Evolutionary conservation across 1,139 yeast genomes (phyloP).

Genomic region (Pichia cactophila): DNA sequence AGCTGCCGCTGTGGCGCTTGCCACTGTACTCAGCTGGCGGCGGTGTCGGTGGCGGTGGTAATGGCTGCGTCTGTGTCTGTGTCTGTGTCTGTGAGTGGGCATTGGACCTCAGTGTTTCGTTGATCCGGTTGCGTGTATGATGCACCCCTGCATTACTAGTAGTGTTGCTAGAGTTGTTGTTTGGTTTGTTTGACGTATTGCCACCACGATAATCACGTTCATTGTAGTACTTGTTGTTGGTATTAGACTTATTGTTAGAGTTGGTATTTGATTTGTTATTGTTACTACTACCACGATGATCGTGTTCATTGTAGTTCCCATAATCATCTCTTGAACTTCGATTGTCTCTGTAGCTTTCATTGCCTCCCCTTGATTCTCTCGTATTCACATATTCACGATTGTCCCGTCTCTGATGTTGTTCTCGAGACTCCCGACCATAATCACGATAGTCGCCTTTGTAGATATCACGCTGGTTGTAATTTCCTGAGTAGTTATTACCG

Average conservation of each 20-base stretch:
- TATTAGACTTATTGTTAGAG: background rate
- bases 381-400: background rate
- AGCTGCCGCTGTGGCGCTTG: constrained; percentile 16
- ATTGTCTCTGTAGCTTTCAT: background rate
- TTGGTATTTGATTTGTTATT: background rate
- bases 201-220: background rate
- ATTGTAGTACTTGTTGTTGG: background rate
- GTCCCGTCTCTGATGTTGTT: background rate
- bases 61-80: constrained; percentile 1
- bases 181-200: background rate
- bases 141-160: background rate
- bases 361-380: background rate
- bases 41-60: constrained; percentile 15
- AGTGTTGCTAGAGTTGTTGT: background rate
- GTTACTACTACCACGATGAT: background rate
- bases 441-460: background rate
- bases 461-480: background rate
- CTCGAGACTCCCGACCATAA: background rate
- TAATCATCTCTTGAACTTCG: background rate
- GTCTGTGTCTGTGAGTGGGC: background rate
- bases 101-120: background rate
- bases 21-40: constrained; percentile 7
- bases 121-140: background rate
- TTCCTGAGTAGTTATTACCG: background rate
- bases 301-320: background rate